phyloP scores from a whole-genome alignment of 2,329 filamentous ascomycete genomes.

The Pseudogymnoascus sp. region DNA sequence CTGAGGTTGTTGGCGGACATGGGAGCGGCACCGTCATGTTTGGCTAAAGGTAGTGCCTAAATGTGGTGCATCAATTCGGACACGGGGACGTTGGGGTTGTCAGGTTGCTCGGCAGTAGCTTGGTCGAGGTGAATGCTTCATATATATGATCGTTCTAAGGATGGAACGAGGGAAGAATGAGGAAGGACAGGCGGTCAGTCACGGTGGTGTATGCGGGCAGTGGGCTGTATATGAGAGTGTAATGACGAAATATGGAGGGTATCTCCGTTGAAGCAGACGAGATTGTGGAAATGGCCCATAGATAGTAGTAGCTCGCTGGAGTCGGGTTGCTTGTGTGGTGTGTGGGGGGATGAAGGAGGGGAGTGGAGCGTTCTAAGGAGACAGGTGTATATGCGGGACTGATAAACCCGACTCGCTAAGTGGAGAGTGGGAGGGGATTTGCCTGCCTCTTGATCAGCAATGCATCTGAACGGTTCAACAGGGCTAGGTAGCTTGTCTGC shows the following conservation, averaged over 20 bases:
- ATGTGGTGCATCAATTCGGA: slow-evolving; percentile 3
- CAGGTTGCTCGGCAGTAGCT: not conserved
- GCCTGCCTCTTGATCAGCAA: not conserved
- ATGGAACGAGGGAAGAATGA: not conserved
- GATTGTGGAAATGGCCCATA: slow-evolving; percentile 5
- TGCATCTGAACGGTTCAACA: slow-evolving; percentile 1
- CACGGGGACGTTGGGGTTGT: not conserved
- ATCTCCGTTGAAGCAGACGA: not conserved
- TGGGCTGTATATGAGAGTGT: slow-evolving; percentile 1
- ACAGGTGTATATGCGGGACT: slow-evolving; percentile 2
- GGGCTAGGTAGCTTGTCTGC: slow-evolving; percentile 1
- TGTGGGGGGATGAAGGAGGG: slow-evolving; percentile 1
- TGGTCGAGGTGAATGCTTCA: not conserved
- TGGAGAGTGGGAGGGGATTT: not conserved
- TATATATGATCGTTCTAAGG: not conserved
- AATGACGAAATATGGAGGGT: slow-evolving; percentile 5
- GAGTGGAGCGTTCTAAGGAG: not conserved
- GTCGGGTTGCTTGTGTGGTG: not conserved
- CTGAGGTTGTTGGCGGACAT: slow-evolving; percentile 1
- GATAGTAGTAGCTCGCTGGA: slow-evolving; percentile 1
- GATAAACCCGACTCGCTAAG: not conserved
- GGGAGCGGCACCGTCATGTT: slow-evolving; percentile 7
- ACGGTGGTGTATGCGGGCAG: not conserved
- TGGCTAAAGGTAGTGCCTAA: slow-evolving; percentile 3
- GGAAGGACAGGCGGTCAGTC: slow-evolving; percentile 1